Evolutionary conservation across 2,329 filamentous ascomycete species (phyloP), one percentile per base, ranked within the genome.

Genomic region (Monosporascus sp.): DNA sequence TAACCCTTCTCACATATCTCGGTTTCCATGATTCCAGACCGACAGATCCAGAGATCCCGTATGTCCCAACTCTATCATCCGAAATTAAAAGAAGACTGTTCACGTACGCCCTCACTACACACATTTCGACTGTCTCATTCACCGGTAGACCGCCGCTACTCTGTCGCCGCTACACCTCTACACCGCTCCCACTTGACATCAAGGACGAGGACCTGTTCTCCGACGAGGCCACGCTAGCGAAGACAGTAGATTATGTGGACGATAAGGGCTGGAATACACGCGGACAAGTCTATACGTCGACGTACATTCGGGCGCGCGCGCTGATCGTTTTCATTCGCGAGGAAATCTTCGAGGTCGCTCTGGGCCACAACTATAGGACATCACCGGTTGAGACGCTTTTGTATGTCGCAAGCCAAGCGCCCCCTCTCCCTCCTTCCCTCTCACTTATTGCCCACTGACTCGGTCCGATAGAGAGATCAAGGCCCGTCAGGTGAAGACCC

Each of bases 331-430:
- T 71, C 1, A 71, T 85, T 7, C 72, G 78, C 2, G 82, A 85
- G 55, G 81, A 85, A 47, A 75, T 85, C 5, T 70, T 85, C 5
- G 79, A 84, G 56, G 70, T 84, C 22, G 80, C 80, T 0, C 65
- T 84, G 0, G 76, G 75, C 4, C 59, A 66, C 3, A 62, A 63
- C 51, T 62, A 65, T 6, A 65, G 69, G 9, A 70, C 74, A 8
- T 65, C 74, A 8, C 65, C 76, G 4, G 53, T 70, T 9, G 60
- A 65, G 9, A 70, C 72, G 5, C 57, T 68, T 18, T 48, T 66
- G 67, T 68, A 57, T 42, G 66, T 58, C 20, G 6, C 7, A n/a
- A 46, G 6, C 42, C 25, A n/a, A 14, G 31, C 31, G 11, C 5
- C 31, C 4, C 31, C 11, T 34, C 9, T 34, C 31, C 31, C 31